Conservation (phyloP, 2,329 filamentous ascomycete species). For the Clonostachys chloroleuca region DNA sequence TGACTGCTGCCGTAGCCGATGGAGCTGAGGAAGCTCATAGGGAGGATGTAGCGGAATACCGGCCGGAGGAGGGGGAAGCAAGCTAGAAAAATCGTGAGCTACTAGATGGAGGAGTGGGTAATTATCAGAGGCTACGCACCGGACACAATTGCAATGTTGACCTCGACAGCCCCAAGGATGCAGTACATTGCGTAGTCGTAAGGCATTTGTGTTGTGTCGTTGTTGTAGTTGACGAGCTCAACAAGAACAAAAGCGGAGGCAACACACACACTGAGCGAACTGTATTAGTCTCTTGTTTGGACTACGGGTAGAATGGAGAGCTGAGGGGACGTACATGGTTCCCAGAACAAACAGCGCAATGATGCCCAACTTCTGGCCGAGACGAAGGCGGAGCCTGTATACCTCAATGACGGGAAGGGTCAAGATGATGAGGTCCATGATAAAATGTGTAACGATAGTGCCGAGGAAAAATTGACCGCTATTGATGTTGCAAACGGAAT, state of each 20-base stretch:
- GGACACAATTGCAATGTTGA: constrained; percentile 4
- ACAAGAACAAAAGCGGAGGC: constrained; percentile 1
- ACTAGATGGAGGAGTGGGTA: too few species aligned
- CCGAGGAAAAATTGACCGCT: constrained; percentile 17
- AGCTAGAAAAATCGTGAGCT: not conserved
- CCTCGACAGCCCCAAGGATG: constrained; percentile 1
- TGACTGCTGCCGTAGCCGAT: not conserved
- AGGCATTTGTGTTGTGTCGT: not conserved
- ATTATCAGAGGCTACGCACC: too few species aligned
- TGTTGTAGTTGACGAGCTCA: not conserved
- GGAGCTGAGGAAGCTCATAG: not conserved
- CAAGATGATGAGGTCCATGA: constrained; percentile 16
- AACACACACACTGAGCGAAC: constrained; percentile 6
- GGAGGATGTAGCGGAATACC: not conserved
- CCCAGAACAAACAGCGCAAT: constrained; percentile 13
- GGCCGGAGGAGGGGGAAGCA: constrained; percentile 1
- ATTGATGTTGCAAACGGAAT: constrained; percentile 13
- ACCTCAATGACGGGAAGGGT: constrained; percentile 15
- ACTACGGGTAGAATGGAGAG: too few species aligned
- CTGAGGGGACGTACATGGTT: constrained; percentile 7
- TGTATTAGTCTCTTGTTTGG: too few species aligned
- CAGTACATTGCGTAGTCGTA: not conserved
- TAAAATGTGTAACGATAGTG: constrained; percentile 12
- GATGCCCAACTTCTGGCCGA: constrained; percentile 9
- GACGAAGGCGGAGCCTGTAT: constrained; percentile 10